Evolutionary conservation across 106 monocot species (phyloP).

Genomic region (Acorus gramineus): DNA sequence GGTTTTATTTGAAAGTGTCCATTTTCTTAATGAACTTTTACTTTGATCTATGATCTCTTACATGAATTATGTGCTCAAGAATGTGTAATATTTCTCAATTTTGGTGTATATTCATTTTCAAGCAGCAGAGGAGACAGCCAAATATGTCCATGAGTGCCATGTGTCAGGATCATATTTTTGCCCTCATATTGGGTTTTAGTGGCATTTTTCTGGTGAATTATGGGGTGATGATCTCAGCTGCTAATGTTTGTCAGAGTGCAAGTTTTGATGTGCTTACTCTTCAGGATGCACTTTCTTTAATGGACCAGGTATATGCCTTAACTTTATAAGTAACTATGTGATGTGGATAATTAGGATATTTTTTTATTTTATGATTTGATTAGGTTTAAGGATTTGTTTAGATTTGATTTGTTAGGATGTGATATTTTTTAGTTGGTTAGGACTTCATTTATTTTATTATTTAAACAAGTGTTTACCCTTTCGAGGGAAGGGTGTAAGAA

Average conservation of each 20-base stretch:
- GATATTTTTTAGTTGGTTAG: too few species aligned
- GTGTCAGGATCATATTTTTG: constrained; percentile 81
- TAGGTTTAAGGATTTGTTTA: too few species aligned
- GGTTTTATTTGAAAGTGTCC: too few species aligned
- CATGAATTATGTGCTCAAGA: not conserved
- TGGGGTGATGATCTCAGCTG: constrained; percentile 79
- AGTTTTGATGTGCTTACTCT: constrained; percentile 32
- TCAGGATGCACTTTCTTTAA: constrained; percentile 60
- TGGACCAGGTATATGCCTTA: constrained; percentile 61
- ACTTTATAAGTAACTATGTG: not conserved
- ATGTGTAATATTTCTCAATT: not conserved
- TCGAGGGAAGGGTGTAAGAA: too few species aligned
- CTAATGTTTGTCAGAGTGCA: constrained; percentile 48
- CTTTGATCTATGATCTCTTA: not conserved
- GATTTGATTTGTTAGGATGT: too few species aligned
- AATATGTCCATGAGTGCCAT: constrained; percentile 43
- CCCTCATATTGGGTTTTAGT: constrained; percentile 81
- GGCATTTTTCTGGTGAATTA: constrained; percentile 77
- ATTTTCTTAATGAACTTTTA: not conserved
- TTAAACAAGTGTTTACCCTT: too few species aligned
- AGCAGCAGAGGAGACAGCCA: constrained; percentile 38
- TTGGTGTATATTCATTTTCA: constrained; percentile 24
- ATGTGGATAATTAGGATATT: not conserved
- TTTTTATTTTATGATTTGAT: not conserved
- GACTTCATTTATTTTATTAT: too few species aligned